Evolutionary conservation across 129 eudicot species (phyloP).

Genomic region (Helianthus annuus): DNA sequence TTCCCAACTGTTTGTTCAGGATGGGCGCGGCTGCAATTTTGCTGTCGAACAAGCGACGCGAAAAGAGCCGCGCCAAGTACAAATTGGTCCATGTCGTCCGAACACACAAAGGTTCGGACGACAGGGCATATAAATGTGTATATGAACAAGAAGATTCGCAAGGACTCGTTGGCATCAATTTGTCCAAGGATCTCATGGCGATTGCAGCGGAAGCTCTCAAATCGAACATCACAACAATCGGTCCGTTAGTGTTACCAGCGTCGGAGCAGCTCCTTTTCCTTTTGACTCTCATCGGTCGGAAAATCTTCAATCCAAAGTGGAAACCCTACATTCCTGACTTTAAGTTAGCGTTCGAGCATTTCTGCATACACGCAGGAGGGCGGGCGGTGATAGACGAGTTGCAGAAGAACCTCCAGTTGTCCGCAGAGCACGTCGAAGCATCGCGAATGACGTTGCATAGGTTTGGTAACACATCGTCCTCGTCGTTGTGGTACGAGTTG

Average conservation of each 20-base stretch:
- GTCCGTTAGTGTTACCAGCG: constrained; percentile 66
- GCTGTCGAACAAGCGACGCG: constrained; percentile 52
- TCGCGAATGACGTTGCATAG: constrained; percentile 77
- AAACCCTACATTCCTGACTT: constrained; percentile 77
- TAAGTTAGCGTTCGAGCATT: constrained; percentile 72
- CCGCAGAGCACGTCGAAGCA: constrained; percentile 73
- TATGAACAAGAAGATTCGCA: constrained; percentile 67
- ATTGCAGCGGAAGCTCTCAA: constrained; percentile 69
- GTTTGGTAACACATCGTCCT: constrained; percentile 78
- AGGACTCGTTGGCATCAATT: constrained; percentile 66
- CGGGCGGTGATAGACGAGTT: constrained; percentile 77
- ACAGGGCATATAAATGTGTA: constrained; percentile 62
- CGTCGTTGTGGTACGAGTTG: constrained; percentile 76
- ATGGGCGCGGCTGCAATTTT: constrained; percentile 76
- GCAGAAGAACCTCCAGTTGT: constrained; percentile 65
- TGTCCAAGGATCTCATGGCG: constrained; percentile 70
- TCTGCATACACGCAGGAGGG: constrained; percentile 83
- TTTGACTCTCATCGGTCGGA: constrained; percentile 59
- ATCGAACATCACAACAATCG: constrained; percentile 69
- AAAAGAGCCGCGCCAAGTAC: constrained; percentile 55
- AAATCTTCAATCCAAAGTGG: constrained; percentile 63
- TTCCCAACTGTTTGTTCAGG: constrained; percentile 72
- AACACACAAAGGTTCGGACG: constrained; percentile 71
- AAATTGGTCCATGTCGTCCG: constrained; percentile 62
- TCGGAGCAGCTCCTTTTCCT: constrained; percentile 62